These are phyloP conservation scores for Candida mesenterica DNA, from an alignment of 1,139 yeast species.

Conservation along the genomic window DNA sequence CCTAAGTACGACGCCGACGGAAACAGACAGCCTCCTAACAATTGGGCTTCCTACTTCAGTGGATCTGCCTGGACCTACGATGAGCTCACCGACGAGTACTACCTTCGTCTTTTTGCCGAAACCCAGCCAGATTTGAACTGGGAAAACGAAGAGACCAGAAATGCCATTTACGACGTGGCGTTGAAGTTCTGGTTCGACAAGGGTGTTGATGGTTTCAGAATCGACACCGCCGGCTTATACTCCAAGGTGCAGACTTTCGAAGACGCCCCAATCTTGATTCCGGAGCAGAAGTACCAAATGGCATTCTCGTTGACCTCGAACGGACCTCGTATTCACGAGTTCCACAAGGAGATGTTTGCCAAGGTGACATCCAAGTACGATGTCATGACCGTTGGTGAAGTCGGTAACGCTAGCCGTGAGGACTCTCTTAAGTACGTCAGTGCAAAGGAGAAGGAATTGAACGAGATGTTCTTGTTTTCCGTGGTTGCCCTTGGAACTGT, in stretches of 20 bases:
- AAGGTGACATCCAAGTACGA: conserved; percentile 49
- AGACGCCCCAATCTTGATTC: conserved; percentile 49
- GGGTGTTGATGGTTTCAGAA: conserved; percentile 60
- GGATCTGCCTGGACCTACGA: conserved; percentile 60
- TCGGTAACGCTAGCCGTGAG: conserved; percentile 43
- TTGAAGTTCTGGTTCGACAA: conserved; percentile 53
- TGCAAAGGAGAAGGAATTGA: conserved; percentile 49
- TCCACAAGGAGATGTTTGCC: conserved; percentile 51
- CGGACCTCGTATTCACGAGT: conserved; percentile 58
- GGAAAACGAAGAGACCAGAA: conserved; percentile 52
- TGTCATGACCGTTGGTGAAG: conserved; percentile 58
- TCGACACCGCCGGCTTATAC: conserved; percentile 54
- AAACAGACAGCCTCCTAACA: conserved; percentile 53
- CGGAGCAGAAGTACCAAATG: conserved; percentile 42
- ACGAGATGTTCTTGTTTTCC: conserved; percentile 52
- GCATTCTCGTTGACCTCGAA: conserved; percentile 30
- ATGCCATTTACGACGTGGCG: conserved; percentile 50
- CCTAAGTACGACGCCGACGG: conserved; percentile 47
- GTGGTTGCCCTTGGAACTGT: conserved; percentile 44
- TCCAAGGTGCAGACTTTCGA: conserved; percentile 47
- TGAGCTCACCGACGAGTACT: conserved; percentile 51
- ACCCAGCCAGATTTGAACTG: conserved; percentile 61
- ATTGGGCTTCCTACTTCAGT: conserved; percentile 53
- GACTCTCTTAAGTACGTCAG: conserved; percentile 47
- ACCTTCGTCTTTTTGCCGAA: conserved; percentile 50